Conservation (phyloP, 2,329 filamentous ascomycete species). For the Coleophoma eucalyptorum region DNA sequence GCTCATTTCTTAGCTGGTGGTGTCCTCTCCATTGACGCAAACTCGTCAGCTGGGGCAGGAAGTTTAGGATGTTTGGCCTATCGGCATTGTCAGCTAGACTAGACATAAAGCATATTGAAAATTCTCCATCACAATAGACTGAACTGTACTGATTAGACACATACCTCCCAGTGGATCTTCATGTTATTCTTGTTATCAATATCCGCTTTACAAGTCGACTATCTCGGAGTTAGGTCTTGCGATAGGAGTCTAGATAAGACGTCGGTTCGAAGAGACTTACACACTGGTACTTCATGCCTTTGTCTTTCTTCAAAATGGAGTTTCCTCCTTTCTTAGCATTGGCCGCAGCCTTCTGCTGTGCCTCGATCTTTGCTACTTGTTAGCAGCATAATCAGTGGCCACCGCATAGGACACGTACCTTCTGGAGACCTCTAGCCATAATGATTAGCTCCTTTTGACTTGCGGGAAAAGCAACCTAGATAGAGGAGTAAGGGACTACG, state of each 20-base stretch:
- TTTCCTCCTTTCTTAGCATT: constrained; percentile 2
- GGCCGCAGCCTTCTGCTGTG: not conserved
- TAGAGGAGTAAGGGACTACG: not conserved
- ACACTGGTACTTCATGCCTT: not conserved
- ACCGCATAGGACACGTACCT: not conserved
- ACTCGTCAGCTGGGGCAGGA: not conserved
- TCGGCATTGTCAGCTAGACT: not conserved
- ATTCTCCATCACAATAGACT: not conserved
- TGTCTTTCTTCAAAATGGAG: not conserved
- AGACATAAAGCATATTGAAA: not conserved
- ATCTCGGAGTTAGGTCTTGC: not conserved
- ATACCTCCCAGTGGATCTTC: not conserved
- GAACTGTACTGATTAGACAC: not conserved
- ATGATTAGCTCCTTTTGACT: not conserved
- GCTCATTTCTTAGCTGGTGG: not conserved
- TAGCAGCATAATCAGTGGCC: not conserved
- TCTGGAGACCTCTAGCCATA: not conserved
- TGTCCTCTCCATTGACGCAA: not conserved
- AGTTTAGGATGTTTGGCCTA: constrained; percentile 1
- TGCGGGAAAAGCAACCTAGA: not conserved
- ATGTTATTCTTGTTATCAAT: not conserved
- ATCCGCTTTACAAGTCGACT: not conserved
- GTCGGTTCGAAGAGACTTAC: not conserved
- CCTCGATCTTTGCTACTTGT: not conserved
- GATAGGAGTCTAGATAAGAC: not conserved